These are phyloP conservation scores for Apiospora saccharicola DNA, from an alignment of 2,329 filamentous ascomycete genomes.

Conservation along the genomic window DNA sequence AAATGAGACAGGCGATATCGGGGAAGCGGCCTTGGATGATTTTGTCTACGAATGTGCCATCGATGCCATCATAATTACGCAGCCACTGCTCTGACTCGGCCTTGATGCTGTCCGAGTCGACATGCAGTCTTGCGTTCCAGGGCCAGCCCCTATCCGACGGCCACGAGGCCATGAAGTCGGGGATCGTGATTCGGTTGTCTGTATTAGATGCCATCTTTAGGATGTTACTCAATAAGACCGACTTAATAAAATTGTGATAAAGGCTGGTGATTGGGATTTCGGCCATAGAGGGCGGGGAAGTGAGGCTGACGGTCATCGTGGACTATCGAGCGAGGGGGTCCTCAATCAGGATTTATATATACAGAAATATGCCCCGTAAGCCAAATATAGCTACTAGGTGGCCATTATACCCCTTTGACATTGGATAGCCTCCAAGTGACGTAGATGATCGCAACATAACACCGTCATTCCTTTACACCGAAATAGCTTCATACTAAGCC, in stretches of 20 bases:
- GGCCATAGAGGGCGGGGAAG: not conserved
- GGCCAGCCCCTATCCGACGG: not conserved
- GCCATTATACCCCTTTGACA: too few relatives aligned
- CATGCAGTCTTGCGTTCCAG: not conserved
- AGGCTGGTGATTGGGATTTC: too few relatives aligned
- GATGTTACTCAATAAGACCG: not conserved
- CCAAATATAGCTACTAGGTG: too few relatives aligned
- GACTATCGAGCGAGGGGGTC: too few relatives aligned
- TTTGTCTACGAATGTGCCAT: not conserved
- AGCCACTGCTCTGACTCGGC: constrained; percentile 1
- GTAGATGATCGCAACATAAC: too few relatives aligned
- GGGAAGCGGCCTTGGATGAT: not conserved
- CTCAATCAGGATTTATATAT: too few relatives aligned
- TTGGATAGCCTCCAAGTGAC: too few relatives aligned
- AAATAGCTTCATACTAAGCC: too few relatives aligned
- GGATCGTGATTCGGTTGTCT: not conserved
- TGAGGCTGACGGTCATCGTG: too few relatives aligned
- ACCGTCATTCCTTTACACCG: too few relatives aligned
- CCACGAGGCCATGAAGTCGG: not conserved
- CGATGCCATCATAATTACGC: not conserved
- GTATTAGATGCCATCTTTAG: not conserved
- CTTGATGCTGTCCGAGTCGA: not conserved
- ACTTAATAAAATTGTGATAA: not conserved
- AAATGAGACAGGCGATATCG: not conserved
- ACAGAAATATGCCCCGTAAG: too few relatives aligned